A percentile compares a stretch with the other conserved stretches of the same genome.
Conservation (phyloP, 805 yeast genomes). For the Ogataea glucozyma region DNA sequence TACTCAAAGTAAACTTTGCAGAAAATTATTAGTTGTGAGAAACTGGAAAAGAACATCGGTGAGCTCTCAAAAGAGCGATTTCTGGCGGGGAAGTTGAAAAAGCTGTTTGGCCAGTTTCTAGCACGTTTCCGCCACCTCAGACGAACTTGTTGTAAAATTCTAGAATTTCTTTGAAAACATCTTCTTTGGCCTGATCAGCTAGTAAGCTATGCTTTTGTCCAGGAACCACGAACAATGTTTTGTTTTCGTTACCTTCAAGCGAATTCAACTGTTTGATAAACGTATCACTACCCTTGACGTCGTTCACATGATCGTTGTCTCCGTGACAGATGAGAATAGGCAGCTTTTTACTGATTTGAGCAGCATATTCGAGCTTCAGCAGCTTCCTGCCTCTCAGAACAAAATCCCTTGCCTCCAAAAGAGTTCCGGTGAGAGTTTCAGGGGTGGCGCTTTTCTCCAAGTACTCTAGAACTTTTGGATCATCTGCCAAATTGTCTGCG, state of each 20-base stretch:
- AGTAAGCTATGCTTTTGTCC: slow-evolving; percentile 52
- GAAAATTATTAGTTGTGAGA: no score
- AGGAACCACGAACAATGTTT: slow-evolving; percentile 20
- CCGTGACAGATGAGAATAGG: slow-evolving; percentile 66
- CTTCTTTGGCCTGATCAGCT: slow-evolving; percentile 40
- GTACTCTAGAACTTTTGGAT: slow-evolving; percentile 47
- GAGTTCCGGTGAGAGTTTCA: slow-evolving; percentile 52
- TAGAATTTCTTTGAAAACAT: slow-evolving; percentile 39
- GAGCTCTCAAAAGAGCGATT: no score
- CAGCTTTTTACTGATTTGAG: slow-evolving; percentile 39
- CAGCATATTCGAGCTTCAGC: slow-evolving; percentile 38
- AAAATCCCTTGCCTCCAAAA: slow-evolving; percentile 60
- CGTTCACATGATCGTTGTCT: slow-evolving; percentile 60
- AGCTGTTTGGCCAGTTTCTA: no score
- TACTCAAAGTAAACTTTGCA: no score
- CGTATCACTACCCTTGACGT: slow-evolving; percentile 45
- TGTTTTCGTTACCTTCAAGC: slow-evolving; percentile 32
- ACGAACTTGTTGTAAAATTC: slow-evolving; percentile 38
- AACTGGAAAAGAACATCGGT: no score
- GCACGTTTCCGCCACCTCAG: no score
- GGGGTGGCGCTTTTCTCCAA: slow-evolving; percentile 42
- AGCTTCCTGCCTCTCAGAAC: slow-evolving; percentile 60
- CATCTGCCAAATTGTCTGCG: slow-evolving; percentile 54
- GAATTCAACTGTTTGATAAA: slow-evolving; percentile 38
- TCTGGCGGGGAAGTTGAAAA: no score